Base-by-base conservation (phyloP, 164 flowering plant species). In the Warburgia ugandensis region DNA sequence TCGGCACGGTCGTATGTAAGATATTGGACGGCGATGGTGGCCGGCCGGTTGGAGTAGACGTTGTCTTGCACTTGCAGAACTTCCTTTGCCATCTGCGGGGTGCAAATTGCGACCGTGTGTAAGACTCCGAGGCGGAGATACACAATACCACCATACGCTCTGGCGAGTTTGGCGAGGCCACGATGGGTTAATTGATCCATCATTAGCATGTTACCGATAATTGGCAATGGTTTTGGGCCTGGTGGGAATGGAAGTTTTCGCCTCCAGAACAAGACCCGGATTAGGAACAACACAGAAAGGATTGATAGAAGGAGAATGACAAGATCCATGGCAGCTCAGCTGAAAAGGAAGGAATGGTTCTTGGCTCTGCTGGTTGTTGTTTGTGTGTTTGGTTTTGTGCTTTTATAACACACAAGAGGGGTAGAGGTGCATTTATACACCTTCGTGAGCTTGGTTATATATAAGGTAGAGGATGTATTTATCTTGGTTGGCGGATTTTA, bases 171-270 rank as follows among this genome's bases (percentile, higher is more conserved):
- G 33, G 94, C 89, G 0, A 88, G 79, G 3, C 97, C 94, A 0
- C 89, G 79, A 68, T 88, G 97, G 19, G 91, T 84, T 22, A 88
- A 56, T 54, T 88, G 77, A 62, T 81, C 89, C 83, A 83, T 77
- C 73, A 84, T 68, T 25, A 21, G 2, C 89, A 88, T 79, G 78
- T 83, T 81, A 1, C 96, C 96, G 29, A 88, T 66, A 20, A 84
- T 13, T 1, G 96, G 96, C 8, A 72, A 56, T 10, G 84, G 81
- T 17, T 17, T 60, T 0, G 96, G 96, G 0, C 96, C 96, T 0
- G 96, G 96, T 1, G 96, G 96, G 42, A 61, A 69, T 0, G 76
- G 86, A 0, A 23, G 54, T 46, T 58, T 70, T n/a, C 76, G 59
- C 7, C 28, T 20, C 36, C 22, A 16, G 6, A 6, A 1, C n/a